phyloP scores from a whole-genome alignment of 2,329 filamentous ascomycete genomes.

The Fusarium proliferatum region DNA sequence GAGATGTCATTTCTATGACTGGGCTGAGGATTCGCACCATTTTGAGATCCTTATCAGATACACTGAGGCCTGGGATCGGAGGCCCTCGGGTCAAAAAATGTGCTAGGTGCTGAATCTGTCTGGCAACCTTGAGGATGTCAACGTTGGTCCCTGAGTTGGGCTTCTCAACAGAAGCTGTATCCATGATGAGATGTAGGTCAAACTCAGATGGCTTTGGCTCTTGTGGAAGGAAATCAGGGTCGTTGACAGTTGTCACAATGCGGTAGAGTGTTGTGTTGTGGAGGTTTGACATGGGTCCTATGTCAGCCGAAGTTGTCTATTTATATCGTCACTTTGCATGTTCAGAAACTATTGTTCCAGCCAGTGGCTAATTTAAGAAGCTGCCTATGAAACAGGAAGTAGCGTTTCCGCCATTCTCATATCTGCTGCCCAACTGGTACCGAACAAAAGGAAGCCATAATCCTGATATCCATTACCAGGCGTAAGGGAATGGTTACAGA shows the following conservation, averaged over 20 bases:
- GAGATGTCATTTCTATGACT: neutral
- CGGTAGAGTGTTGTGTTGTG: fast-evolving
- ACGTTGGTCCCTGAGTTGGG: neutral
- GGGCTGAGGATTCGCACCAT: neutral
- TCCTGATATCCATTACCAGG: fast-evolving
- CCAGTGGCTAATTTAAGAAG: fast-evolving
- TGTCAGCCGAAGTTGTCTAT: neutral
- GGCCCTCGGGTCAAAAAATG: neutral
- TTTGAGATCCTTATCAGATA: neutral
- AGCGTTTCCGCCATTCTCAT: fast-evolving
- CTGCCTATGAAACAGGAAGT: neutral
- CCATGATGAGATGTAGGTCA: neutral
- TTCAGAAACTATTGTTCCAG: neutral
- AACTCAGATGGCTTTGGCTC: neutral
- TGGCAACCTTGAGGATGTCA: neutral
- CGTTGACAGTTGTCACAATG: neutral
- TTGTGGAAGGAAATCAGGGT: neutral
- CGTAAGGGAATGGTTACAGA: neutral
- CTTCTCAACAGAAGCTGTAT: neutral
- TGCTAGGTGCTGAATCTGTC: neutral
- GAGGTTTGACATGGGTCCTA: too few species aligned
- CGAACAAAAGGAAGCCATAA: too few species aligned
- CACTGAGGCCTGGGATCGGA: fast-evolving
- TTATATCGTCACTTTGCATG: neutral
- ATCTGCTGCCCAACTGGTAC: fast-evolving